Conservation (phyloP, 768 basidiomycete genomes). For the Boletus sensibilis region DNA sequence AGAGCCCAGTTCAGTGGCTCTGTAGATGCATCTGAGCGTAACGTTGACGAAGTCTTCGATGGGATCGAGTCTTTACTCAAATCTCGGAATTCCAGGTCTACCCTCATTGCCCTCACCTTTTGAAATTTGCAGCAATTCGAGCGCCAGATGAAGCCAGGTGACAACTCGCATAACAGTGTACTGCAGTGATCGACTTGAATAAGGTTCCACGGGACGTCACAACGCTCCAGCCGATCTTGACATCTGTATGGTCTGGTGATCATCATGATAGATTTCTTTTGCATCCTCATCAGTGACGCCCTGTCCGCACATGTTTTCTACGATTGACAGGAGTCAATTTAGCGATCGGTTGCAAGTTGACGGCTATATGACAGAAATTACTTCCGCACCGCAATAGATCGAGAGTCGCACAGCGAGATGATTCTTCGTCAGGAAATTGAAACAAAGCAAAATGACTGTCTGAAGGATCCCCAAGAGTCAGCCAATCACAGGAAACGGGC, state of each 20-base stretch:
- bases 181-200: not conserved
- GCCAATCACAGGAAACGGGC: not conserved
- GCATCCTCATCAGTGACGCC: not conserved
- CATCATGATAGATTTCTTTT: not conserved
- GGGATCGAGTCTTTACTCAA: not conserved
- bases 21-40: not conserved
- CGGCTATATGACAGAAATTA: not conserved
- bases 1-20: not conserved
- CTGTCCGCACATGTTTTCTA: not conserved
- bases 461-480: not conserved
- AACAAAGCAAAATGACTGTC: not conserved
- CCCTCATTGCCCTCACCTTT: not conserved
- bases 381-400: not conserved
- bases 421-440: not conserved
- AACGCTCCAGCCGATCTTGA: constrained; percentile 3
- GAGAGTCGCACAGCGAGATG: no score
- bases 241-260: not conserved
- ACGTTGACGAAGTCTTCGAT: not conserved
- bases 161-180: not conserved
- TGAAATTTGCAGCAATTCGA: not conserved
- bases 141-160: not conserved
- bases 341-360: constrained; percentile 10
- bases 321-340: not conserved
- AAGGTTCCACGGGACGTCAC: not conserved
- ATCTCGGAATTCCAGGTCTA: not conserved